Conservation (phyloP, 257 asterid species). For the Salvia hispanica region DNA sequence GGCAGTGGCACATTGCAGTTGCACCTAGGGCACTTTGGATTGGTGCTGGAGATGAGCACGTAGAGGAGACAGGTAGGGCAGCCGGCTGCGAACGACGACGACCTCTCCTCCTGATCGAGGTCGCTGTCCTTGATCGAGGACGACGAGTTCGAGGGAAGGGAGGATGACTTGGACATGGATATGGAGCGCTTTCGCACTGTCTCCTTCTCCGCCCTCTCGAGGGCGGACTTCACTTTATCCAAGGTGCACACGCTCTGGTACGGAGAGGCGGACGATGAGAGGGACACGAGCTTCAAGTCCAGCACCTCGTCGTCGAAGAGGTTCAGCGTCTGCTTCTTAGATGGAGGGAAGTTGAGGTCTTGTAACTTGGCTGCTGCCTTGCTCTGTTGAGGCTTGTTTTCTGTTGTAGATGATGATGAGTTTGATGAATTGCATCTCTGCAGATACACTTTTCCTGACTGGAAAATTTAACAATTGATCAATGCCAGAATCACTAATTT, state of each 20-base stretch:
- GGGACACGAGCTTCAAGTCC: slow-evolving; percentile 61
- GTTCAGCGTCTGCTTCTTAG: slow-evolving; percentile 43
- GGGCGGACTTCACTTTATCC: slow-evolving; percentile 83
- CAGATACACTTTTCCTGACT: slow-evolving; percentile 84
- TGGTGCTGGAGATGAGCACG: slow-evolving; percentile 52
- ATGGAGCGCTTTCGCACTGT: slow-evolving; percentile 53
- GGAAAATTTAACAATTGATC: slow-evolving; percentile 30
- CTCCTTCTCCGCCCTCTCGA: slow-evolving; percentile 74
- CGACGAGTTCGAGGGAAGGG: slow-evolving; percentile 61
- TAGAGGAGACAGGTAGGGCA: slow-evolving; percentile 77
- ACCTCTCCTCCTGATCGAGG: slow-evolving; percentile 49
- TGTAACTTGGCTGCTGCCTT: slow-evolving; percentile 40
- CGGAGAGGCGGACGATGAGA: slow-evolving; percentile 35
- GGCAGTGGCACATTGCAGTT: slow-evolving; percentile 56
- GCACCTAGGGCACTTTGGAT: slow-evolving; percentile 82
- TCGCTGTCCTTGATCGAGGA: slow-evolving; percentile 59
- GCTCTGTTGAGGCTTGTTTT: slow-evolving; percentile 37
- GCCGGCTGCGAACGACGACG: slow-evolving; percentile 62
- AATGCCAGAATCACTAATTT: neutral
- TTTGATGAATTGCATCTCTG: slow-evolving; percentile 64
- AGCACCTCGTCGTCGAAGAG: slow-evolving; percentile 51
- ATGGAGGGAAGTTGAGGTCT: slow-evolving; percentile 84
- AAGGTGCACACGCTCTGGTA: slow-evolving; percentile 86
- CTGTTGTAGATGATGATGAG: slow-evolving; percentile 50
- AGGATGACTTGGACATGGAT: slow-evolving; percentile 59